A percentile compares a stretch with the other conserved stretches of the same genome.
Evolutionary conservation across 345 rosid genomes (phyloP).

Genomic region (Brassica nigra): DNA sequence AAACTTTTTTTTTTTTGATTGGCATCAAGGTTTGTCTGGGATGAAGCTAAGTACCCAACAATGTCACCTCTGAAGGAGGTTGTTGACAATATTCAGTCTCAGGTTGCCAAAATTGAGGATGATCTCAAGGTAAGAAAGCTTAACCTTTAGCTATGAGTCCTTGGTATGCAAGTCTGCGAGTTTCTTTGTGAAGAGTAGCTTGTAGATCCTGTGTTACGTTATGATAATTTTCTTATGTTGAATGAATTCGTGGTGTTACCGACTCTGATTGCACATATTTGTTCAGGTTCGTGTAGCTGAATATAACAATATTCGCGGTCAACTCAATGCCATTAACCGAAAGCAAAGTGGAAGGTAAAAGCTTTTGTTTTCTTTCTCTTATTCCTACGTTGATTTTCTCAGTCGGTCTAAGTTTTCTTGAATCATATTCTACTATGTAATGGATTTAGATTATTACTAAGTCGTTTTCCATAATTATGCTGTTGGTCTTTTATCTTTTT

Average conservation of each 20-base stretch:
- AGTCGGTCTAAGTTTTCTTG: not conserved
- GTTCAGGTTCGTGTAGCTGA: constrained; percentile 96
- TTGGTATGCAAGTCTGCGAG: not conserved
- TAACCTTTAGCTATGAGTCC: not conserved
- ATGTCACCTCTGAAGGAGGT: constrained; percentile 90
- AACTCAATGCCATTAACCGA: constrained; percentile 88
- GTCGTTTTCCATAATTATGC: no score
- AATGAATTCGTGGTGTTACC: no score
- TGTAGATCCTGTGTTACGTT: not conserved
- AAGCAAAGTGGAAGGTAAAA: constrained; percentile 97
- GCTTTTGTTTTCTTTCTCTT: not conserved
- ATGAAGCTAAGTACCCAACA: constrained; percentile 94
- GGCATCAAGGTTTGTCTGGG: constrained; percentile 85
- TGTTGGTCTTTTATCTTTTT: constrained; percentile 5
- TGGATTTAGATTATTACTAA: not conserved
- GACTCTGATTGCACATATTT: constrained; percentile 12
- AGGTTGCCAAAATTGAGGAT: constrained; percentile 95
- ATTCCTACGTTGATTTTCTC: not conserved
- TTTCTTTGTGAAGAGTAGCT: constrained; percentile 14
- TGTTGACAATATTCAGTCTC: constrained; percentile 77
- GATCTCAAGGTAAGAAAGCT: constrained; percentile 82
- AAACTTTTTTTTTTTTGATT: constrained; percentile 24
- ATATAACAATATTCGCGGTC: constrained; percentile 90
- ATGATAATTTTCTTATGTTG: no score
- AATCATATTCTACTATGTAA: constrained; percentile 1